Evolutionary conservation across 257 asterid species (phyloP).

Genomic region (Galeopsis tetrahit): DNA sequence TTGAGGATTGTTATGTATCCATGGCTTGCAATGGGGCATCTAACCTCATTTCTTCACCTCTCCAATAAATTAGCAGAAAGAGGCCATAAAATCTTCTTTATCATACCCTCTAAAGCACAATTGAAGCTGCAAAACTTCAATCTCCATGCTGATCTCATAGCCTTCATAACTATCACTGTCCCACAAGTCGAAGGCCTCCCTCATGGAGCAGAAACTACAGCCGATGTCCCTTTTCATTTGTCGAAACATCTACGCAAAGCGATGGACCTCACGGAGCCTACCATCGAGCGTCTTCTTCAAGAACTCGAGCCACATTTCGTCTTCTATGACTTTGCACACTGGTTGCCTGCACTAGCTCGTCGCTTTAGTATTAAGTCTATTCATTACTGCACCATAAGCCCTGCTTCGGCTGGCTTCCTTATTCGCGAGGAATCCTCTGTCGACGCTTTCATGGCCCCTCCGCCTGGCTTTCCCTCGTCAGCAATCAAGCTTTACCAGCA

Average conservation of each 20-base stretch:
- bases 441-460: conserved; percentile 39
- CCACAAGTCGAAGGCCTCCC: conserved; percentile 65
- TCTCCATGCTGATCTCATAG: conserved; percentile 44
- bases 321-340: conserved; percentile 51
- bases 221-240: conserved; percentile 43
- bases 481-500: conserved; percentile 34
- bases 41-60: conserved; percentile 46
- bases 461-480: conserved; percentile 39
- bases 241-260: conserved; percentile 43
- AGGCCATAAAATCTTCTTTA: conserved; percentile 50
- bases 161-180: conserved; percentile 43
- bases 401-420: conserved; percentile 42
- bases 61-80: conserved; percentile 57
- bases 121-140: conserved; percentile 37
- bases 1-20: conserved; percentile 53
- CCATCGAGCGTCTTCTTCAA: conserved; percentile 33
- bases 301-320: conserved; percentile 46
- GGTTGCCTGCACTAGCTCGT: conserved; percentile 55
- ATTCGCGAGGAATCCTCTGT: conserved; percentile 39
- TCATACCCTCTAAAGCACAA: conserved; percentile 40
- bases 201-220: conserved; percentile 48
- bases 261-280: conserved; percentile 50
- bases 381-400: conserved; percentile 37
- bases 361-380: conserved; percentile 46
- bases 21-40: conserved; percentile 68